Evolutionary conservation across 208 protist species (phyloP).

Genomic region (Naegleria lovaniensis): DNA sequence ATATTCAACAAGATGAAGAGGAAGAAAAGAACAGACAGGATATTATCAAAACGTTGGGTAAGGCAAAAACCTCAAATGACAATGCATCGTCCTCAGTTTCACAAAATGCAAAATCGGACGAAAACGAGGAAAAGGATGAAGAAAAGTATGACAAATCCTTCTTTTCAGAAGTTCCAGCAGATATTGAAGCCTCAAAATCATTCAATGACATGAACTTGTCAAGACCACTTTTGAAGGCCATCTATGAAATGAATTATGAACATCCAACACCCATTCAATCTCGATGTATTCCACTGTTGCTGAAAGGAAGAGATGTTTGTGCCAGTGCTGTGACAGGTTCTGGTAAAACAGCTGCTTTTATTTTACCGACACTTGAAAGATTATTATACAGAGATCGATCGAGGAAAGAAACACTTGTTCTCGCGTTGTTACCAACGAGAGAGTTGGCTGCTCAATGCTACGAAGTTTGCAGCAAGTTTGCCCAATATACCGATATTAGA

Average conservation of each 20-base stretch:
- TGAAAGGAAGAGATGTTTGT: slow-evolving; percentile 32
- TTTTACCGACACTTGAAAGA: slow-evolving; percentile 45
- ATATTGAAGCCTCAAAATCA: not conserved
- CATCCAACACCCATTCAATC: slow-evolving; percentile 34
- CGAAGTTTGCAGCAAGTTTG: slow-evolving; percentile 56
- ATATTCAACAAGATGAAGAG: not conserved
- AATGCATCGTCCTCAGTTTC: not conserved
- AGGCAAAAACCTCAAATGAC: not conserved
- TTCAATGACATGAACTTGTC: slow-evolving; percentile 10
- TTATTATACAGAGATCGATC: slow-evolving; percentile 34
- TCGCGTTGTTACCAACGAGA: slow-evolving; percentile 77
- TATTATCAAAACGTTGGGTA: not conserved
- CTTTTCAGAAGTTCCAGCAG: not conserved
- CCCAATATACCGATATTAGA: slow-evolving; percentile 42
- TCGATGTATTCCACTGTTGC: not conserved
- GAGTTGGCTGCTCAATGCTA: slow-evolving; percentile 88
- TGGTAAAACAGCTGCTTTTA: slow-evolving; percentile 39
- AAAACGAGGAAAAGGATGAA: not conserved
- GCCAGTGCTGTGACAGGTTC: slow-evolving; percentile 33
- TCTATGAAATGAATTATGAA: slow-evolving; percentile 51
- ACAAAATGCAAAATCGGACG: not conserved
- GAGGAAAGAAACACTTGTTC: slow-evolving; percentile 40
- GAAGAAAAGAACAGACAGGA: not conserved
- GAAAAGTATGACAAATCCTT: slow-evolving; percentile 13
- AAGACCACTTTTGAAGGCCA: slow-evolving; percentile 44